A percentile compares a stretch with the other conserved stretches of the same genome.
Evolutionary conservation across 208 protist species (phyloP).

Genomic region (Acanthamoeba royreba): DNA sequence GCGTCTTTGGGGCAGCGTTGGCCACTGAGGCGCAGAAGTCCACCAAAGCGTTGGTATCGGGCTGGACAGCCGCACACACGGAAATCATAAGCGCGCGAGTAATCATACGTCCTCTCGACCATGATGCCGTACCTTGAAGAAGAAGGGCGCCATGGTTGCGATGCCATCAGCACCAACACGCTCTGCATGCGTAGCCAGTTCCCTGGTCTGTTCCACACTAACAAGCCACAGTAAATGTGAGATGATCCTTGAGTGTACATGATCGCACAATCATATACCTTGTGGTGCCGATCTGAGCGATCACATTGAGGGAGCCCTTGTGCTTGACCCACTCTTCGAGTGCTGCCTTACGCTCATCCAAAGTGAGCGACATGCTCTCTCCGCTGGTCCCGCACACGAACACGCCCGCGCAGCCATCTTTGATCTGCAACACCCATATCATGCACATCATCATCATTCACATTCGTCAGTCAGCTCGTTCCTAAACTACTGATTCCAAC

Average conservation of each 20-base stretch:
- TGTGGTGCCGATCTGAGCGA: background rate
- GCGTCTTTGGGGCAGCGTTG: background rate
- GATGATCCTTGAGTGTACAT: background rate
- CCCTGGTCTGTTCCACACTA: background rate
- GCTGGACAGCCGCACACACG: background rate
- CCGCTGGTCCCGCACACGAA: background rate
- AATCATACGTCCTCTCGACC: background rate
- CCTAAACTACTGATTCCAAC: too few relatives aligned
- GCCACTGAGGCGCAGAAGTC: background rate
- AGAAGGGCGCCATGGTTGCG: background rate
- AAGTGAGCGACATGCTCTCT: conserved; percentile 1
- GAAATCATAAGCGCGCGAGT: background rate
- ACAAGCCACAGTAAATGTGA: background rate
- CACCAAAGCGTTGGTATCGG: background rate
- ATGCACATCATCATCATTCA: background rate
- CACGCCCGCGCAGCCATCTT: background rate
- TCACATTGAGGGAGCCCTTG: background rate
- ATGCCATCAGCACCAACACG: background rate
- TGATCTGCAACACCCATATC: background rate
- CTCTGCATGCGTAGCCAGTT: background rate
- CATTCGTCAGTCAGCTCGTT: too few relatives aligned
- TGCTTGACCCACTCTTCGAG: background rate
- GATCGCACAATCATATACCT: background rate
- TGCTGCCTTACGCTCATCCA: background rate
- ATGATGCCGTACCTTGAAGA: background rate